Conservation (phyloP, 345 rosid species). For the Salix viminalis region DNA sequence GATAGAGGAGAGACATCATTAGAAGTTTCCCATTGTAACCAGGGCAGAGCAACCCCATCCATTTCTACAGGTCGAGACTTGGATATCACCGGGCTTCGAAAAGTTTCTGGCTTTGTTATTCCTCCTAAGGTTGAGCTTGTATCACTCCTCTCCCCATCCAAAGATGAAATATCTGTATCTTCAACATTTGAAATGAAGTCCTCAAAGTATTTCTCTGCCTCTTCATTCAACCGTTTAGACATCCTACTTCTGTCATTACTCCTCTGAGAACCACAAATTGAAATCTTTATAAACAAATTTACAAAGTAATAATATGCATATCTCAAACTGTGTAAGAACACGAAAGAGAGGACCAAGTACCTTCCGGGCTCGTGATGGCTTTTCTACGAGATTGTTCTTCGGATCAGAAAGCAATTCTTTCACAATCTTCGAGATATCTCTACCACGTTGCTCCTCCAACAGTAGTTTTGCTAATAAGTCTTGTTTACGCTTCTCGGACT, state of each 20-base stretch:
- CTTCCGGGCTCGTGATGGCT: conserved; percentile 44
- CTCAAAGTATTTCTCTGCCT: conserved; percentile 82
- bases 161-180: conserved; percentile 88
- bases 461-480: conserved; percentile 61
- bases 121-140: conserved; percentile 74
- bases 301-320: conserved; percentile 7
- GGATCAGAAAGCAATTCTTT: conserved; percentile 57
- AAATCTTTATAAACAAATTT: background rate
- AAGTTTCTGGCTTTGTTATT: conserved; percentile 34
- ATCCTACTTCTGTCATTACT: conserved; percentile 70
- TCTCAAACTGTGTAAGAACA: background rate
- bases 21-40: conserved; percentile 92
- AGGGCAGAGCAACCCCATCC: conserved; percentile 89
- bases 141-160: conserved; percentile 92
- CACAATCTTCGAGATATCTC: conserved; percentile 57
- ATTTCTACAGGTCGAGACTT: conserved; percentile 52
- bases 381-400: conserved; percentile 38
- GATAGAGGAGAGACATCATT: conserved; percentile 46
- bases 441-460: conserved; percentile 61
- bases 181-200: conserved; percentile 86
- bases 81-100: conserved; percentile 33
- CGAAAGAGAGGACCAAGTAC: conserved; percentile 27
- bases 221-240: conserved; percentile 72
- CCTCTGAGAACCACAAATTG: conserved; percentile 34
- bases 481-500: conserved; percentile 81